Evolutionary conservation across 2,329 filamentous ascomycete species (phyloP).

Genomic region (Pestalotiopsis sp.): DNA sequence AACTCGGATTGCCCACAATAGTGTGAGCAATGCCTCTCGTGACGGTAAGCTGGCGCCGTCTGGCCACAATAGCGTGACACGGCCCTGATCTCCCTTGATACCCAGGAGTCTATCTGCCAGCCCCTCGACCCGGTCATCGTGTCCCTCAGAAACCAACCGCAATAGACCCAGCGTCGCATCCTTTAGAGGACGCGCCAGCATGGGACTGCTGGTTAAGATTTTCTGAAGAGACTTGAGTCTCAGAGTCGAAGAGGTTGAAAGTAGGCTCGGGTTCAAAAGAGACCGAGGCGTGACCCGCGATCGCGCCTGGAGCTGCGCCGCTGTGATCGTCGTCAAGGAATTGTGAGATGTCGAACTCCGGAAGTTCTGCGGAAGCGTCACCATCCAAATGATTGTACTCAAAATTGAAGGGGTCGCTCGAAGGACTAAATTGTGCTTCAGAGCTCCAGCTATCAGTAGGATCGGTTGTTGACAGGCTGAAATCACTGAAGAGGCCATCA

Average conservation of each 20-base stretch:
- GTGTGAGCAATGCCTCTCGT: constrained; percentile 37
- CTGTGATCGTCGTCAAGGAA: constrained; percentile 58
- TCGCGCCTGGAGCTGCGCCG: constrained; percentile 48
- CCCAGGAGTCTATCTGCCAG: constrained; percentile 35
- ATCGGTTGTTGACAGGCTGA: constrained; percentile 70
- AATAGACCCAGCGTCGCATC: constrained; percentile 76
- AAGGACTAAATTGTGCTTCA: constrained; percentile 77
- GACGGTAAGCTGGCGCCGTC: constrained; percentile 39
- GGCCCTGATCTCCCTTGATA: constrained; percentile 38
- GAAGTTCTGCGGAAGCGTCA: constrained; percentile 56
- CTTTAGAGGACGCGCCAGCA: constrained; percentile 72
- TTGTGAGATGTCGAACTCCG: constrained; percentile 46
- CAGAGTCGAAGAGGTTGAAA: constrained; percentile 58
- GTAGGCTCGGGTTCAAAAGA: constrained; percentile 55
- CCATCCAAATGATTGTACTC: constrained; percentile 69
- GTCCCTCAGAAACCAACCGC: constrained; percentile 69
- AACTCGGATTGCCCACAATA: constrained; percentile 37
- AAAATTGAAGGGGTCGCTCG: constrained; percentile 67
- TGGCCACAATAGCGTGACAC: constrained; percentile 36
- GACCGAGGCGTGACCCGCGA: constrained; percentile 50
- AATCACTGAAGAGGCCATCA: constrained; percentile 71
- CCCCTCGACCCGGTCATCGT: constrained; percentile 48
- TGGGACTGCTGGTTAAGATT: constrained; percentile 74
- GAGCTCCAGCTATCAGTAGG: constrained; percentile 75
- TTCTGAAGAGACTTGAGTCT: constrained; percentile 64